phyloP scores from a whole-genome alignment of 768 basidiomycete genomes.

The Mycena crocata region DNA sequence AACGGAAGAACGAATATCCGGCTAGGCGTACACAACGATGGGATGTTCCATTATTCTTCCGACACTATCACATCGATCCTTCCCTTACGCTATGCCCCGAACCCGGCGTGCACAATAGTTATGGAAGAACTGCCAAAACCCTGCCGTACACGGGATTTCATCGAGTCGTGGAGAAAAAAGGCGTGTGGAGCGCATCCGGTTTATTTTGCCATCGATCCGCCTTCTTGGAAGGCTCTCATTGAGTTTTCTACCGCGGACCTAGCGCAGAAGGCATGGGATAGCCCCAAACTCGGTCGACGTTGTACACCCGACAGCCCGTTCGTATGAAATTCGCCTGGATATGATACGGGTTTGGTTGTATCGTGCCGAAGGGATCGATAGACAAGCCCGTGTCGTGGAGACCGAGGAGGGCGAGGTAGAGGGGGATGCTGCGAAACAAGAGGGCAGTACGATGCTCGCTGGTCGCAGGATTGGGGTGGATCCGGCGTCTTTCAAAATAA shows the following conservation, averaged over 20 bases:
- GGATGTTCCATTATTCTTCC: slow-evolving; percentile 51
- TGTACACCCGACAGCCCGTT: slow-evolving; percentile 50
- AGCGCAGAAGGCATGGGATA: slow-evolving; percentile 62
- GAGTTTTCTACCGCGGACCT: slow-evolving; percentile 60
- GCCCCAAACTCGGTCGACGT: slow-evolving; percentile 55
- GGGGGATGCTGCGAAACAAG: slow-evolving; percentile 47
- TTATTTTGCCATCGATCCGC: slow-evolving; percentile 54
- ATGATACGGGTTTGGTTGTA: slow-evolving; percentile 64
- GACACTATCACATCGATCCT: slow-evolving; percentile 36
- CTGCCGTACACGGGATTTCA: slow-evolving; percentile 54
- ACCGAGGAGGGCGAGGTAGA: slow-evolving; percentile 65
- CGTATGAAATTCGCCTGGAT: slow-evolving; percentile 57
- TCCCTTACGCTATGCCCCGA: slow-evolving; percentile 50
- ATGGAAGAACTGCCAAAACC: slow-evolving; percentile 67
- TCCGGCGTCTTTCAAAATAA: too few species aligned
- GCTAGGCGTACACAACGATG: too few species aligned
- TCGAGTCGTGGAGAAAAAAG: slow-evolving; percentile 55
- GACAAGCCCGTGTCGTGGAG: slow-evolving; percentile 55
- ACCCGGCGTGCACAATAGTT: slow-evolving; percentile 63
- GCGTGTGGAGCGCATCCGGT: slow-evolving; percentile 53
- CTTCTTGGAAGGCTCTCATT: slow-evolving; percentile 58
- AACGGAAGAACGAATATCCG: too few species aligned
- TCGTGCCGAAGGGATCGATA: slow-evolving; percentile 54
- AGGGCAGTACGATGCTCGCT: too few species aligned
- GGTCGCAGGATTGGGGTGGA: too few species aligned